Conservation (phyloP, 208 protist species). For the Leptomonas seymouri region DNA sequence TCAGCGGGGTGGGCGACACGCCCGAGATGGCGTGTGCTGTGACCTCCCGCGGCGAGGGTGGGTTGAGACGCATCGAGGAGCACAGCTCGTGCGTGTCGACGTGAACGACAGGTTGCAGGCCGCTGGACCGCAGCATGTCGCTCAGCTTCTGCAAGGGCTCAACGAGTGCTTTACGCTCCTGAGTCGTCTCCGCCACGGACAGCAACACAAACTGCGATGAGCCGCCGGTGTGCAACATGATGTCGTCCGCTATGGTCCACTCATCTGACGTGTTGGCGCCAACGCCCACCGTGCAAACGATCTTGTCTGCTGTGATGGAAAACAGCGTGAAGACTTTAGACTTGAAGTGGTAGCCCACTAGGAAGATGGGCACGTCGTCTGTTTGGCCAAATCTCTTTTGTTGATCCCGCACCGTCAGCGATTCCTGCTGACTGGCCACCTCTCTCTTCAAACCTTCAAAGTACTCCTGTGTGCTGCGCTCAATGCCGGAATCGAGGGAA, state of each 20-base stretch:
- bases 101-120: conserved; percentile 59
- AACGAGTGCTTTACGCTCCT: conserved; percentile 42
- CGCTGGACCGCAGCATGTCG: conserved; percentile 39
- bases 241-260: conserved; percentile 61
- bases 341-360: conserved; percentile 41
- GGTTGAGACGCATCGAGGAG: conserved; percentile 32
- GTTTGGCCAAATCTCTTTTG: conserved; percentile 10
- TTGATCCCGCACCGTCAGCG: conserved; percentile 25
- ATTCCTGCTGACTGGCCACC: conserved; percentile 31
- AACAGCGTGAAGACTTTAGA: conserved; percentile 40
- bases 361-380: conserved; percentile 47
- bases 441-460: conserved; percentile 29
- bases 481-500: conserved; percentile 27
- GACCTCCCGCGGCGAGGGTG: conserved; percentile 33
- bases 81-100: conserved; percentile 70
- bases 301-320: conserved; percentile 41
- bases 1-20: conserved; percentile 28
- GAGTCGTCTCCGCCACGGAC: conserved; percentile 51
- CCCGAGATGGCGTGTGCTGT: conserved; percentile 17
- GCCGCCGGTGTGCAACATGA: conserved; percentile 56
- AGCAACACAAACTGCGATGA: conserved; percentile 52
- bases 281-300: conserved; percentile 27
- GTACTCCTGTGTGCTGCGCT: conserved; percentile 36
- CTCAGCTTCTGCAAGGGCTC: conserved; percentile 37
- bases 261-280: conserved; percentile 8